Evolutionary conservation across 306 rosid species (phyloP).

Genomic region (Alnus glutinosa): DNA sequence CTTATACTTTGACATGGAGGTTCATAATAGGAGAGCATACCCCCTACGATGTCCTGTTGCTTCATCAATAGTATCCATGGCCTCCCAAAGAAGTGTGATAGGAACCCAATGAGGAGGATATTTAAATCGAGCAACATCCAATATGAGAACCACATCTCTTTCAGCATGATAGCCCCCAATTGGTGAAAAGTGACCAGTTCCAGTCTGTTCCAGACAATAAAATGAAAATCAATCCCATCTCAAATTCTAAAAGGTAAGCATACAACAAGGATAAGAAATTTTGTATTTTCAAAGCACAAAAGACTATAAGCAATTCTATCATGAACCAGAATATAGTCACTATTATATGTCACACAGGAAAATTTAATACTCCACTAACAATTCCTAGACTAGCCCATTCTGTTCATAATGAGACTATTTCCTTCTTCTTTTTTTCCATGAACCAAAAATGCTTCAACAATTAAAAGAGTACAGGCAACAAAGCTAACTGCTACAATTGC

Average conservation of each 20-base stretch:
- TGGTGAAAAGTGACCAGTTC: conserved; percentile 91
- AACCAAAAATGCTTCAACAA: neutral
- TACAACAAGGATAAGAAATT: neutral
- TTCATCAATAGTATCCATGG: conserved; percentile 66
- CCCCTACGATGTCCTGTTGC: conserved; percentile 76
- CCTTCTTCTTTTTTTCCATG: neutral
- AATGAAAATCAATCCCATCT: conserved; percentile 22
- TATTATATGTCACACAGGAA: neutral
- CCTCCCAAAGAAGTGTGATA: conserved; percentile 77
- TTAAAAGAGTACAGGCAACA: neutral
- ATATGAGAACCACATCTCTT: conserved; percentile 81
- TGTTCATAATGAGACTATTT: neutral
- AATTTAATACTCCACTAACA: neutral
- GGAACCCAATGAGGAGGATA: conserved; percentile 99
- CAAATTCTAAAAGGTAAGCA: neutral
- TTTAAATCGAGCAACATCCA: conserved; percentile 96
- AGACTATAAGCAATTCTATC: neutral
- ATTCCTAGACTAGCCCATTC: neutral
- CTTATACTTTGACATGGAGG: neutral
- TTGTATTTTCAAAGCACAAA: neutral
- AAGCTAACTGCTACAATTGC: neutral
- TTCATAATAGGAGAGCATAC: conserved; percentile 36
- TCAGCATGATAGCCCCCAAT: conserved; percentile 84
- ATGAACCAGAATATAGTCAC: conserved; percentile 1
- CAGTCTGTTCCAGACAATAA: conserved; percentile 62